Evolutionary conservation across 192 early-diverging fungal genomes (phyloP).

Genomic region (Rhizoclosmatium sp.): DNA sequence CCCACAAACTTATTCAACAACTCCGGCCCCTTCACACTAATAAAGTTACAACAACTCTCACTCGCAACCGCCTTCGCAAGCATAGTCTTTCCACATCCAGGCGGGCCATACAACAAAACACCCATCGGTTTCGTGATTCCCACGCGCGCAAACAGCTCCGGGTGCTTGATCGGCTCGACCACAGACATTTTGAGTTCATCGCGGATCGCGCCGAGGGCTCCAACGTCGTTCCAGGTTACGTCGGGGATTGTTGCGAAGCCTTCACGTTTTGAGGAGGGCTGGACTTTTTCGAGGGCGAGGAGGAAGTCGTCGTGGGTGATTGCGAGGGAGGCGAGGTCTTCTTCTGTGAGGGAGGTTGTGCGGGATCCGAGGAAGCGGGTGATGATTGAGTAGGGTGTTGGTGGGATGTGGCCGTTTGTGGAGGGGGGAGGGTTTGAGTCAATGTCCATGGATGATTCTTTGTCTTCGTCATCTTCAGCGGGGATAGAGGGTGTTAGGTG

Average conservation of each 20-base stretch:
- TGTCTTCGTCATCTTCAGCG: slow-evolving; percentile 2
- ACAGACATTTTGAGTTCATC: slow-evolving; percentile 95
- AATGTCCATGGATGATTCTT: slow-evolving; percentile 45
- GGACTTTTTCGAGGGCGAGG: slow-evolving; percentile 85
- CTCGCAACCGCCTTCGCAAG: slow-evolving; percentile 98
- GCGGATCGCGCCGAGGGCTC: slow-evolving; percentile 82
- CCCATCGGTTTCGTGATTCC: slow-evolving; percentile 93
- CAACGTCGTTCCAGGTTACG: slow-evolving; percentile 96
- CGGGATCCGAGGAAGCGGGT: slow-evolving; percentile 75
- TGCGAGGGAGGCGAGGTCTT: slow-evolving; percentile 81
- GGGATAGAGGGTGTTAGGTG: neutral
- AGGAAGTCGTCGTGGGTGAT: slow-evolving; percentile 89
- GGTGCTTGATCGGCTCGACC: slow-evolving; percentile 94
- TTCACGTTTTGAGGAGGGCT: slow-evolving; percentile 96
- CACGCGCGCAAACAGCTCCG: slow-evolving; percentile 84
- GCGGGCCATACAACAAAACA: slow-evolving; percentile 96
- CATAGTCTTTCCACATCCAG: slow-evolving; percentile 98
- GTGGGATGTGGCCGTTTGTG: slow-evolving; percentile 19
- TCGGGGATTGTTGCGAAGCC: slow-evolving; percentile 98
- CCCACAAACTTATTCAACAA: slow-evolving; percentile 99
- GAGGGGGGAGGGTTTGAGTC: slow-evolving; percentile 14
- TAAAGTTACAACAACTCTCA: slow-evolving; percentile 97
- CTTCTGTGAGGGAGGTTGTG: slow-evolving; percentile 76
- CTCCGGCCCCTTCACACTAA: slow-evolving; percentile 98
- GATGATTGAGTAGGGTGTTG: slow-evolving; percentile 61